Percentiles rank a stretch among this genome's conserved stretches.
phyloP scores from a whole-genome alignment of 2,329 filamentous ascomycete species.

The Phialophora verrucosa region DNA sequence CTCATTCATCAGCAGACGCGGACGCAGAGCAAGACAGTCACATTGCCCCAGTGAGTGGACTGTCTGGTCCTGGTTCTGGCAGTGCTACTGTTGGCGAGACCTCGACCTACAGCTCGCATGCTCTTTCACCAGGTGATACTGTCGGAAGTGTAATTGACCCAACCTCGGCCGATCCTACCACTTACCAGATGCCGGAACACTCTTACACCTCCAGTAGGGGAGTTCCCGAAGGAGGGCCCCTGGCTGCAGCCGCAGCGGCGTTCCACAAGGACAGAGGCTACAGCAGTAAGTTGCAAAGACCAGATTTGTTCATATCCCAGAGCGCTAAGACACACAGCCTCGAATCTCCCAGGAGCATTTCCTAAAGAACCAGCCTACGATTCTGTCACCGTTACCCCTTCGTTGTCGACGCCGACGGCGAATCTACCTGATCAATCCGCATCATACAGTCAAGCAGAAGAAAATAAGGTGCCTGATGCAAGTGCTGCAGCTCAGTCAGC shows the following conservation, averaged over 20 bases:
- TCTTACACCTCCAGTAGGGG: constrained; percentile 28
- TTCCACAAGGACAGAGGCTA: constrained; percentile 29
- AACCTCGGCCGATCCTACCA: constrained; percentile 35
- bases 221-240: constrained; percentile 27
- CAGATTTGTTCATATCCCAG: background rate
- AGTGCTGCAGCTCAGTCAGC: constrained; percentile 14
- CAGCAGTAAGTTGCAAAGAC: constrained; percentile 25
- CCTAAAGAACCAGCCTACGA: constrained; percentile 26
- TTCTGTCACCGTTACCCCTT: constrained; percentile 19
- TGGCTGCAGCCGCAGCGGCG: constrained; percentile 26
- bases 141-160: constrained; percentile 33
- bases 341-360: constrained; percentile 32
- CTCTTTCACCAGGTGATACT: constrained; percentile 33
- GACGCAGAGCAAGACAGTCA: constrained; percentile 8
- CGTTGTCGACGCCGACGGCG: constrained; percentile 17
- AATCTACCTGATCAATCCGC: constrained; percentile 14
- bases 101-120: constrained; percentile 35
- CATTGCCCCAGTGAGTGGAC: background rate
- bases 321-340: constrained; percentile 20
- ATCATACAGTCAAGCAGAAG: constrained; percentile 18
- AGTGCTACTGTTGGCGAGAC: constrained; percentile 35
- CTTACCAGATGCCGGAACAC: constrained; percentile 36
- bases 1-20: constrained; percentile 1
- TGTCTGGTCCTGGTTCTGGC: constrained; percentile 18
- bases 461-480: constrained; percentile 10